A percentile compares a stretch with the other conserved stretches of the same genome.
These are phyloP conservation scores for Syzygium syzygioides DNA, from an alignment of 441 rosid genomes.

Conservation along the genomic window DNA sequence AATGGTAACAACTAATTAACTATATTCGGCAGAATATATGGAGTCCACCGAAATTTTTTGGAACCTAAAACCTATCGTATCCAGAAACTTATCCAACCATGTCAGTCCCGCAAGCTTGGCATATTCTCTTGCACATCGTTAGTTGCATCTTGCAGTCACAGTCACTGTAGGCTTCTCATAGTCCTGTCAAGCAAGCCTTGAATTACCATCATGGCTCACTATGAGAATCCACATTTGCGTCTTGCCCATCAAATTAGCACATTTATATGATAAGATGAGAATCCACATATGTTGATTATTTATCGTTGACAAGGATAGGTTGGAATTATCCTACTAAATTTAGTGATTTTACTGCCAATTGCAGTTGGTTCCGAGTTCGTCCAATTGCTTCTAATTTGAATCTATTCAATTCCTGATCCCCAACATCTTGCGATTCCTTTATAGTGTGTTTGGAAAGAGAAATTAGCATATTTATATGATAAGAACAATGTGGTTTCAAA, in stretches of 20 bases:
- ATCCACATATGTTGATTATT: background rate
- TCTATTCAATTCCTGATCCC: background rate
- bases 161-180: background rate
- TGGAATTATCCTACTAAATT: background rate
- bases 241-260: background rate
- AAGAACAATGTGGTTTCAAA: background rate
- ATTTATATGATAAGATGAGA: no score
- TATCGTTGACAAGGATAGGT: background rate
- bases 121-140: background rate
- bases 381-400: background rate
- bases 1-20: background rate
- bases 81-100: background rate
- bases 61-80: background rate
- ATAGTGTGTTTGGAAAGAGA: background rate
- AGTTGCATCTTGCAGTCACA: background rate
- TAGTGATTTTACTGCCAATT: background rate
- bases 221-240: background rate
- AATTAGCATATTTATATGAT: background rate
- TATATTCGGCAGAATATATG: background rate
- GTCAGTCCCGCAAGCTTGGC: background rate
- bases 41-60: background rate
- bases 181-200: background rate
- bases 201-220: background rate
- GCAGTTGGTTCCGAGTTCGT: background rate
- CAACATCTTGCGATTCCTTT: background rate